Conservation (phyloP, 768 basidiomycete genomes). For the Collybiopsis luxurians region DNA sequence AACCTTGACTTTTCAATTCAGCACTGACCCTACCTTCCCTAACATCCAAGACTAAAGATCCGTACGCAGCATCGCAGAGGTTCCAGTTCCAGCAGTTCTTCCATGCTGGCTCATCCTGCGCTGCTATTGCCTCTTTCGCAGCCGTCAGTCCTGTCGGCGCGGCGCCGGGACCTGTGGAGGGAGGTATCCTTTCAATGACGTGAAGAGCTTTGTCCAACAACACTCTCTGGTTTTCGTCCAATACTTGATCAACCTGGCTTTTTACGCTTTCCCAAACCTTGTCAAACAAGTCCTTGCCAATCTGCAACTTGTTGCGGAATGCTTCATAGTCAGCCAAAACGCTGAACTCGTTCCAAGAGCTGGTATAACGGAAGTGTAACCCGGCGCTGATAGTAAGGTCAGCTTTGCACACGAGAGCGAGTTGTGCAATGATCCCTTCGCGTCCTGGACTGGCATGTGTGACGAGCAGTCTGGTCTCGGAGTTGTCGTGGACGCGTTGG, state of each 20-base stretch:
- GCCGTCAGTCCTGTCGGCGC: conserved; percentile 42
- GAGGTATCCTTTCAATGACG: conserved; percentile 80
- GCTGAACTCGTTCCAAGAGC: conserved; percentile 95
- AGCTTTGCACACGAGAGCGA: conserved; percentile 87
- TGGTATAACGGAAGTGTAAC: conserved; percentile 96
- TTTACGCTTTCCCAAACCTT: conserved; percentile 96
- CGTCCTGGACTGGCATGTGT: conserved; percentile 91
- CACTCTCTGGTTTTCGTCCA: conserved; percentile 87
- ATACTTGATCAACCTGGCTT: conserved; percentile 83
- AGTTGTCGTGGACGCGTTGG: conserved; percentile 86
- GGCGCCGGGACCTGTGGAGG: conserved; percentile 23
- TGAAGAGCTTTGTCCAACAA: conserved; percentile 86
- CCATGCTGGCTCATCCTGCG: conserved; percentile 88
- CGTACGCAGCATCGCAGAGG: conserved; percentile 92
- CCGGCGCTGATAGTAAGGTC: conserved; percentile 94
- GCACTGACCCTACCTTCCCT: conserved; percentile 91
- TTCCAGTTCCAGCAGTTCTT: conserved; percentile 99
- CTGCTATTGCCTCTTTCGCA: conserved; percentile 36
- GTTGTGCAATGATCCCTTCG: conserved; percentile 89
- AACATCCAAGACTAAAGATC: conserved; percentile 83
- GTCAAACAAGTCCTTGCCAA: conserved; percentile 80
- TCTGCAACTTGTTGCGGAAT: conserved; percentile 75
- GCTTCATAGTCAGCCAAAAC: conserved; percentile 88
- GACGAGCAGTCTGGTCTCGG: conserved; percentile 92
- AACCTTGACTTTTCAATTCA: conserved; percentile 91